Evolutionary conservation across 768 basidiomycete species (phyloP), one percentile per base, ranked within the genome.

Genomic region (Auriscalpium vulgare): DNA sequence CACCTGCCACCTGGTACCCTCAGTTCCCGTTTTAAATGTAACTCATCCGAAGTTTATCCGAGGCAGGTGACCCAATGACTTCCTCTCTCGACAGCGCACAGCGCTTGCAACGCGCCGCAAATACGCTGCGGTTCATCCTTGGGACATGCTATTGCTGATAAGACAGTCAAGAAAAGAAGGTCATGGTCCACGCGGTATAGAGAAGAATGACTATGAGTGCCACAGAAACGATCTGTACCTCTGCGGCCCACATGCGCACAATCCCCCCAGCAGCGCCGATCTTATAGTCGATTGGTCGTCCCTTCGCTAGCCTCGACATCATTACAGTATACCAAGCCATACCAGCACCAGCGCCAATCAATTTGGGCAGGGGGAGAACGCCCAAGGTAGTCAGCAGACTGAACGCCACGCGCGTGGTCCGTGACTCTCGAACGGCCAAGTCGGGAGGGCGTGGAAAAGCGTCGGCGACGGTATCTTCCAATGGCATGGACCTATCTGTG

Each of bases 311-410:
- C 34, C 70, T 67, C 54, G 83, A 74, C 66, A 93, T 80, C 59
- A 72, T 72, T 17, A 86, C 71, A 16, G 67, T 66, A 68, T 91
- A 87, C 88, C 88, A 91, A 4, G 86, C 80, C 68, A 83, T 72
- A 17, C 68, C 70, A 9, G 77, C 67, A 0, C 86, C 80, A 1
- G 85, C 87, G 0, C 90, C 88, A 13, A 91, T 65, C 6, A 93
- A 67, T 38, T 75, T 75, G 23, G 89, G 75, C 14, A 75, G 61
- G 19, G 59, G 59, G 14, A 62, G 49, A 13, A 62, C 44, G 29
- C 61, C 61, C 17, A 62, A 47, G 14, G 19, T 23, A 40, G 43
- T 47, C 40, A 58, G 47, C 56, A 59, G 69, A 51, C 44, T 65
- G 2, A 40, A 60, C 37, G 46, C 16, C 38, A 8, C 37, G 51